Percentiles rank a stretch among this genome's conserved stretches.
phyloP scores from a whole-genome alignment of 768 basidiomycete genomes.

The Serendipita sp. region DNA sequence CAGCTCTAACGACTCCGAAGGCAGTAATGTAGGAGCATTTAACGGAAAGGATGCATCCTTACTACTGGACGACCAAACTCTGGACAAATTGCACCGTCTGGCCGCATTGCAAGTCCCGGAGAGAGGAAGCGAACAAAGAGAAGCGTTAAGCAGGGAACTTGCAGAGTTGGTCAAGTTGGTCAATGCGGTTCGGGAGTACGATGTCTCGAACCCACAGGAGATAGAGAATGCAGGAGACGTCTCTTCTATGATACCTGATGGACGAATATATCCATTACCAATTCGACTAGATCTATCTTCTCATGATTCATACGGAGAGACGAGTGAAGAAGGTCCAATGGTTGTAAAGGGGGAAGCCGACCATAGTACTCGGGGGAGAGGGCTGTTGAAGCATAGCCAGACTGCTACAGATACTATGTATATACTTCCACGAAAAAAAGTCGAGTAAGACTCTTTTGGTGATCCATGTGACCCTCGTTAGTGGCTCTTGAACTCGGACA shows the following conservation, averaged over 20 bases:
- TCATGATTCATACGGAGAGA: background rate
- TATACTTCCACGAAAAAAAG: background rate
- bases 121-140: background rate
- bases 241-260: background rate
- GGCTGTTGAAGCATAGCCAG: background rate
- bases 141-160: background rate
- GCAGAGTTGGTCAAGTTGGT: background rate
- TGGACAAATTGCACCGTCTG: slow-evolving; percentile 3
- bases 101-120: background rate
- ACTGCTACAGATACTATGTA: background rate
- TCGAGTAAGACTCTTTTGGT: background rate
- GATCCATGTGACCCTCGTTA: background rate
- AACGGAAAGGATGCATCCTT: too few species aligned
- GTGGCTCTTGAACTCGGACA: background rate
- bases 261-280: background rate
- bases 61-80: background rate
- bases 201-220: background rate
- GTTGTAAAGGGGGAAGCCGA: background rate
- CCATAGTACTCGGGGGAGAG: background rate
- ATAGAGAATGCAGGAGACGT: background rate
- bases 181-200: background rate
- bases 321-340: background rate
- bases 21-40: too few species aligned
- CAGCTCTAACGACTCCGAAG: too few species aligned
- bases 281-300: background rate